Base-by-base conservation (phyloP, 1,284 basidiomycete genomes). In the Ganoderma multipileum region DNA sequence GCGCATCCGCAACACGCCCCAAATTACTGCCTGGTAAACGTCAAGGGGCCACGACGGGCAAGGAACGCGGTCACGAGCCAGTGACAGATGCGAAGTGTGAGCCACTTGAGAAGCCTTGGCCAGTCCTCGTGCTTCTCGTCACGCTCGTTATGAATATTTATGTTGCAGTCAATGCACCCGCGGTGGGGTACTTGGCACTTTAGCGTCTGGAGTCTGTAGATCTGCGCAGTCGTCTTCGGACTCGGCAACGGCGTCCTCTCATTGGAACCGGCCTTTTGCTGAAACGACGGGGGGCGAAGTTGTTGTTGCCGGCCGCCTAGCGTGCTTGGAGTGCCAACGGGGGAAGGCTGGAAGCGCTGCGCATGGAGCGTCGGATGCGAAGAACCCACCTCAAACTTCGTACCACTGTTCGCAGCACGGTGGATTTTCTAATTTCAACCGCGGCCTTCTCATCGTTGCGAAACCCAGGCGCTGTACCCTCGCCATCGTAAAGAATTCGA, bases 21-120 rank as follows among this genome's bases (percentile, higher is more conserved):
- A 55, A 42, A 68, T 68, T 39, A 42, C 44, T 26, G 47, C n/a
- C 11, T 26, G 47, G 26, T 14, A 26, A 12, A 12, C 47, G 12
- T 26, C 23, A 14, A 26, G 8, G 23, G 59, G 38, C 8, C 12
- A 20, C 38, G 28, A 26, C 36, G 4, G 33, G 14, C 39, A 44
- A 65, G 61, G 47, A 55, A 69, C 68, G 57, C 57, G 61, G 68
- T 69, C 68, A 66, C 64, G 64, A 39, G 61, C 64, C 58, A 36
- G 61, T 65, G 64, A 62, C 68, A 41, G 64, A 66, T 61, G 64
- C 61, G 67, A 62, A n/a, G 30, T 58, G n/a, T 58, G 55, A n/a
- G n/a, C 20, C 5, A 33, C 23, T 18, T 20, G 30, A 47, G 44
- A 47, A 47, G n/a, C 44, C 44, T 47, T 11, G 28, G 18, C 28